Conservation (phyloP, 2,329 filamentous ascomycete species). For the Colletotrichum sublineola region DNA sequence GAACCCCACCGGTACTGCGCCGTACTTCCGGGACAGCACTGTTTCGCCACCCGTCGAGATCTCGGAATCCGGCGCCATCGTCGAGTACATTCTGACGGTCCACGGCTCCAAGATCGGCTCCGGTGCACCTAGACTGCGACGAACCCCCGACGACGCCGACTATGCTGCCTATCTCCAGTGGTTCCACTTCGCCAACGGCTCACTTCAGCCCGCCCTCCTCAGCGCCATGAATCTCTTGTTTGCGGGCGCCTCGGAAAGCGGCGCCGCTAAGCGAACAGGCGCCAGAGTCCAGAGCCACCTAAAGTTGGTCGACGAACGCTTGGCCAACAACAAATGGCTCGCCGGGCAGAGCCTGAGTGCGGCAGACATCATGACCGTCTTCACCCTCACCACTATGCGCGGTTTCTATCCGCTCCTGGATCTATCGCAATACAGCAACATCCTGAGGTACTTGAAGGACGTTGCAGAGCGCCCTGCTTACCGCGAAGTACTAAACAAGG, state of each 20-base stretch:
- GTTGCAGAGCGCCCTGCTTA: slow-evolving; percentile 61
- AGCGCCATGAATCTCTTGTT: slow-evolving; percentile 51
- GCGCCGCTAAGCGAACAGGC: slow-evolving; percentile 18
- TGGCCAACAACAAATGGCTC: slow-evolving; percentile 65
- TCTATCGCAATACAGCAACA: slow-evolving; percentile 56
- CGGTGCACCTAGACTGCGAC: slow-evolving; percentile 59
- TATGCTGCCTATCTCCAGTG: slow-evolving; percentile 75
- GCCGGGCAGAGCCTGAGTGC: slow-evolving; percentile 73
- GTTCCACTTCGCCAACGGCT: slow-evolving; percentile 70
- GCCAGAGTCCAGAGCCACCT: slow-evolving; percentile 17
- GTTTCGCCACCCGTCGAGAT: slow-evolving; percentile 57
- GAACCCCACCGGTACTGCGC: slow-evolving; percentile 67
- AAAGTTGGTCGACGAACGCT: slow-evolving; percentile 61
- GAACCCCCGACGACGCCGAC: slow-evolving; percentile 55
- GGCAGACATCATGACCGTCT: slow-evolving; percentile 76
- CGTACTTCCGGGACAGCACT: slow-evolving; percentile 69
- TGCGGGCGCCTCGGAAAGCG: slow-evolving; percentile 46
- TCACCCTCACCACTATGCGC: slow-evolving; percentile 72
- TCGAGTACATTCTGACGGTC: slow-evolving; percentile 72
- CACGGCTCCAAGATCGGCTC: slow-evolving; percentile 53
- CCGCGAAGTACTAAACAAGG: slow-evolving; percentile 60
- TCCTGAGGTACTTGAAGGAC: slow-evolving; percentile 61
- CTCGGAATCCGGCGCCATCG: slow-evolving; percentile 70
- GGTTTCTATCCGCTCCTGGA: slow-evolving; percentile 60
- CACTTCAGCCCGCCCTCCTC: slow-evolving; percentile 55